phyloP scores from a whole-genome alignment of 148 eudicot genomes.

The Silene uniflora region DNA sequence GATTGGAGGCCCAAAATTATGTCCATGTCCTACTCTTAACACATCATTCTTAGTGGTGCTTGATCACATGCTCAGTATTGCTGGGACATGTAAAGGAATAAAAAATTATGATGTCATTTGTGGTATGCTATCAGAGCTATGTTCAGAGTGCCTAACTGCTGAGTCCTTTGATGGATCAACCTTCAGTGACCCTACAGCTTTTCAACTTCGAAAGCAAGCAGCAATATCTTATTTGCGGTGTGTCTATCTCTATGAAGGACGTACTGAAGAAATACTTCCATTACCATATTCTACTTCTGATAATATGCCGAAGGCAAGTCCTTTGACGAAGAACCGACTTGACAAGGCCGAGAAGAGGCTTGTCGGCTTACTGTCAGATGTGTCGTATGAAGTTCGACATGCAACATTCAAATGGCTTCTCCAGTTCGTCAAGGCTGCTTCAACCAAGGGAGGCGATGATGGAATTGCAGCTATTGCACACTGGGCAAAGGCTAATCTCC shows the following conservation, averaged over 20 bases:
- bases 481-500: slow-evolving; percentile 63
- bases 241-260: slow-evolving; percentile 47
- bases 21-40: slow-evolving; percentile 72
- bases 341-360: slow-evolving; percentile 44
- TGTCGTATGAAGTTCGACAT: slow-evolving; percentile 86
- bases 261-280: slow-evolving; percentile 37
- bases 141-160: slow-evolving; percentile 60
- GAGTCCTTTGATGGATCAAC: slow-evolving; percentile 32
- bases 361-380: slow-evolving; percentile 54
- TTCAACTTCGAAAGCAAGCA: slow-evolving; percentile 85
- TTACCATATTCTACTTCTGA: slow-evolving; percentile 28
- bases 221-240: slow-evolving; percentile 70
- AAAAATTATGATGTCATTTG: slow-evolving; percentile 39
- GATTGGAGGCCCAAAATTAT: slow-evolving; percentile 63
- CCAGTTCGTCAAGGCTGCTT: slow-evolving; percentile 44
- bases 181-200: slow-evolving; percentile 66
- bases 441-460: slow-evolving; percentile 29
- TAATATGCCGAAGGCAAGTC: slow-evolving; percentile 20
- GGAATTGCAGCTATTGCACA: slow-evolving; percentile 25
- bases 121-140: slow-evolving; percentile 55
- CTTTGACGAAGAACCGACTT: slow-evolving; percentile 32
- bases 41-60: slow-evolving; percentile 57
- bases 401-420: slow-evolving; percentile 88
- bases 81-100: slow-evolving; percentile 45
- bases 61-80: slow-evolving; percentile 75